Evolutionary conservation across 768 basidiomycete genomes (phyloP), one percentile per base, ranked within the genome.

Genomic region (Serendipita sp.): DNA sequence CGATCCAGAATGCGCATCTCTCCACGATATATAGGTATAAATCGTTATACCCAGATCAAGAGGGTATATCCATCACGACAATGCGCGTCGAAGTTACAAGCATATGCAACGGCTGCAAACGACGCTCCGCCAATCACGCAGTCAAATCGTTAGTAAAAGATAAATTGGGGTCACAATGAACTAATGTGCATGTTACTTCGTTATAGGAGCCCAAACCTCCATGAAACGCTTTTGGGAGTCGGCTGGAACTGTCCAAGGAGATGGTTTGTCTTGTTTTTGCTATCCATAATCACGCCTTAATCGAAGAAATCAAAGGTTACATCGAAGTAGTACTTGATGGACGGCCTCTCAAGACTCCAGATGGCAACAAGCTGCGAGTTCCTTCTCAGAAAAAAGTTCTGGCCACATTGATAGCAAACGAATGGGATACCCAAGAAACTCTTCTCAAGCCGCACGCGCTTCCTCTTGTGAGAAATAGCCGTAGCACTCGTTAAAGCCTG

Each of bases 381-480:
- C 93, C 93, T 0, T 73, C 75, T 55, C 76, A 81, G 66, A 90
- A 89, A 71, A 72, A 79, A 45, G 75, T 94, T 33, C 78, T 88
- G 23, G 92, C 94, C 1, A 78, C 89, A 1, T 79, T 96, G 64
- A 84, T 98, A 69, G 96, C 93, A 18, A 81, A 88, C 64, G 96
- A 99, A 76, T 99, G 96, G 96, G 93, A 99, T 70, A 88, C 86
- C 70, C 95, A 97, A 74, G 84, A 84, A 65, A 85, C 77, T 3
- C 70, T 94, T 1, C 71, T 97, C 66, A 97, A 94, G 73, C 87
- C 87, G 29, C 90, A 95, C 73, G 87, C 92, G 0, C 75, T 99
- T 29, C 93, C 96, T 15, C 82, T 96, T 81, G 95, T 96, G 33
- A 63, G 74, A 69, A 71, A 2, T 3, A 45, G 16, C 50, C 53